Conservation (phyloP, 139 green algal species). For the Desmodesmus armatus region DNA sequence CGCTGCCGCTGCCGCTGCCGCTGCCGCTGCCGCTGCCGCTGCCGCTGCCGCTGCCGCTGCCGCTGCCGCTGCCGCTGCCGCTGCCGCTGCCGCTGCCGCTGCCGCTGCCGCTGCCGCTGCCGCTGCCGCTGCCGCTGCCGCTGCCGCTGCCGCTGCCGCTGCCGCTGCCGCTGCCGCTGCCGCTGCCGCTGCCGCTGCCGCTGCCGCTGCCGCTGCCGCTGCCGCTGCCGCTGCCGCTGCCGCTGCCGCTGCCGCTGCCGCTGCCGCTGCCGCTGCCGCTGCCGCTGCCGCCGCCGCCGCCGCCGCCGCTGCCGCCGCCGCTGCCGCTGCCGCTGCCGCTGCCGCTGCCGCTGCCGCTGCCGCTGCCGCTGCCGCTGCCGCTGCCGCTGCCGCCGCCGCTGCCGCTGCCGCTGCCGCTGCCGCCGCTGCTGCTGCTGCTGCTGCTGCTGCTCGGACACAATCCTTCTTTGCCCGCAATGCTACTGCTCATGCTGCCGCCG, state of each 20-base stretch:
- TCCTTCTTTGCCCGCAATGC: too few relatives aligned
- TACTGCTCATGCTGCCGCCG: neutral
- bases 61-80: neutral
- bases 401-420: neutral
- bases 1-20: neutral
- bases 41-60: neutral
- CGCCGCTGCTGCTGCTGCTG: neutral
- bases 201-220: neutral
- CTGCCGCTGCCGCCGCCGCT: neutral
- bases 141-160: neutral
- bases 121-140: neutral
- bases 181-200: neutral
- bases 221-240: slow-evolving; percentile 1
- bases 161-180: neutral
- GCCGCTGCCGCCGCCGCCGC: neutral
- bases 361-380: neutral
- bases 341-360: neutral
- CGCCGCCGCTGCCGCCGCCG: neutral
- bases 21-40: neutral
- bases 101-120: neutral
- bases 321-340: neutral
- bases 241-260: neutral
- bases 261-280: neutral
- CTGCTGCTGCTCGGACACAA: neutral
- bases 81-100: neutral